phyloP scores from a whole-genome alignment of 2,329 filamentous ascomycete genomes.

The Colletotrichum echinochloae region DNA sequence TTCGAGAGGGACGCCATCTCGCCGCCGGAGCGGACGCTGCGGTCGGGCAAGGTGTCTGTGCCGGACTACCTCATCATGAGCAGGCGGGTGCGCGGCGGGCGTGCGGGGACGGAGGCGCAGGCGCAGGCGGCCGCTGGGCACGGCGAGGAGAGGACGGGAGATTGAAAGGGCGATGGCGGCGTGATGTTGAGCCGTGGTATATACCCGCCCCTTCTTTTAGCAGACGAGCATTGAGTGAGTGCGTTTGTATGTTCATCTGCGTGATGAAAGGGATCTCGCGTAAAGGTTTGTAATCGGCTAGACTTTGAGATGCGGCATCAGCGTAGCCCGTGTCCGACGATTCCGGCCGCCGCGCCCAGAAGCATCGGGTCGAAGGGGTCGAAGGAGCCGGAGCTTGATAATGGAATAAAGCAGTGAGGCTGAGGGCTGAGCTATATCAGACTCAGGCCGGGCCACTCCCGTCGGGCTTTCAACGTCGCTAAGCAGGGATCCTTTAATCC shows the following conservation, averaged over 20 bases:
- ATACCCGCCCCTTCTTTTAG: too few species aligned
- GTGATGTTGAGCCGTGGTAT: too few species aligned
- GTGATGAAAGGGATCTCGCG: neutral
- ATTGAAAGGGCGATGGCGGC: neutral
- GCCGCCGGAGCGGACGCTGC: conserved; percentile 63
- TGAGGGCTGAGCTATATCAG: neutral
- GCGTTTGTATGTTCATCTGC: too few species aligned
- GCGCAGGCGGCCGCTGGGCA: neutral
- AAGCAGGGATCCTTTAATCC: too few species aligned
- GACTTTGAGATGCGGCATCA: too few species aligned
- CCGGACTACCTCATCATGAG: conserved; percentile 73
- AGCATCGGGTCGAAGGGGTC: too few species aligned
- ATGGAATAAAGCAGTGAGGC: neutral
- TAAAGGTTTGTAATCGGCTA: neutral
- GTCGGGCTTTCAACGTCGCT: neutral
- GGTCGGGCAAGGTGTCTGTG: conserved; percentile 64
- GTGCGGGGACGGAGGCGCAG: neutral
- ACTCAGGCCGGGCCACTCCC: neutral
- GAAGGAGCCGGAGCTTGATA: too few species aligned
- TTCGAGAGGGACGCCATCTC: conserved; percentile 68
- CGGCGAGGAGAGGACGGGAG: neutral
- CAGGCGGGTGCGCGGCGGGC: conserved; percentile 51
- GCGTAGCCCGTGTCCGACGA: too few species aligned
- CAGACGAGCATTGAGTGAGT: neutral
- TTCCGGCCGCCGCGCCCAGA: too few species aligned